Conservation (phyloP, 2,329 filamentous ascomycete genomes). For the Sporothrix euskadiensis region DNA sequence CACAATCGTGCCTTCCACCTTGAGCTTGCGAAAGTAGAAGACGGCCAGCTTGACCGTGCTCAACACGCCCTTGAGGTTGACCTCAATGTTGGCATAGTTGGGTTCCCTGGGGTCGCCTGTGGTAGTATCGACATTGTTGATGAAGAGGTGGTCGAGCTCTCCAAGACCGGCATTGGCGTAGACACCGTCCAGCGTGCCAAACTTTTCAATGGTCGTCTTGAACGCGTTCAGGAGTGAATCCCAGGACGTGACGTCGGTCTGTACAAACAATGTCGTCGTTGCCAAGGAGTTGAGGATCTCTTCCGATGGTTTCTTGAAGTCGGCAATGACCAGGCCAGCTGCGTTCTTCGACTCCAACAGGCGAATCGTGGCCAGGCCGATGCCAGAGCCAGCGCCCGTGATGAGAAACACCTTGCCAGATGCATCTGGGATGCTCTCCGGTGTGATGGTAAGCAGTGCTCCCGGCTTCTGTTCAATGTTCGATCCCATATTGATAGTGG, state of each 20-base stretch:
- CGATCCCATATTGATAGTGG: not conserved
- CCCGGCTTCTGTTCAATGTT: not conserved
- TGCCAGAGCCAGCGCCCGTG: not conserved
- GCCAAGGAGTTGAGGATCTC: not conserved
- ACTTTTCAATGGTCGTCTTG: not conserved
- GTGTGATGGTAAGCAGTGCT: constrained; percentile 3
- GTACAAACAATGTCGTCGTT: constrained; percentile 1
- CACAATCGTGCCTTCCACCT: not conserved
- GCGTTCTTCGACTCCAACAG: constrained; percentile 4
- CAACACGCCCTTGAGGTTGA: constrained; percentile 15
- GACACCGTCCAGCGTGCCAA: constrained; percentile 2
- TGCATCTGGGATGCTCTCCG: not conserved
- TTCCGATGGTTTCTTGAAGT: constrained; percentile 3
- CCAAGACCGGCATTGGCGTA: constrained; percentile 10
- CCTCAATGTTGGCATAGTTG: constrained; percentile 10
- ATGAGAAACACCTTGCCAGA: not conserved
- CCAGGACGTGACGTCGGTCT: constrained; percentile 15
- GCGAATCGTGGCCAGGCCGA: not conserved
- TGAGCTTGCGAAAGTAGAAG: constrained; percentile 11
- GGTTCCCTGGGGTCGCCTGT: not conserved
- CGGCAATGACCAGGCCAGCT: not conserved
- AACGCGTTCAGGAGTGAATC: not conserved
- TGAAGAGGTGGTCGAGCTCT: constrained; percentile 10
- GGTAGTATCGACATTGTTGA: not conserved
- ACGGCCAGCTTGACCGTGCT: constrained; percentile 14